phyloP scores from a whole-genome alignment of 495 filamentous ascomycete genomes.

The Aspergillus panamensis region DNA sequence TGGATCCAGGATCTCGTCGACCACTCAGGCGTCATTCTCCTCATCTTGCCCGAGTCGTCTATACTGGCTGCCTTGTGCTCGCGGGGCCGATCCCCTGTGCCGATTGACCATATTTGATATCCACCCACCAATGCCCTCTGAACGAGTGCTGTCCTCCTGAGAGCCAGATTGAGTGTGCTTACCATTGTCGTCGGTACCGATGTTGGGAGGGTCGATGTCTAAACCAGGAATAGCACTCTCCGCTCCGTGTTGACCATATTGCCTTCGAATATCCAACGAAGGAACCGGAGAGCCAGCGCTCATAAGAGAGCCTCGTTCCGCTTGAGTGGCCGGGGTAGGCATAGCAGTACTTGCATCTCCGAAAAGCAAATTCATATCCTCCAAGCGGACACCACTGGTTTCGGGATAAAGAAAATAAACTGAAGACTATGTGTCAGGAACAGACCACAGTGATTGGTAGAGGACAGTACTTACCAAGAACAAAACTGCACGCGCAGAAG shows the following conservation, averaged over 20 bases:
- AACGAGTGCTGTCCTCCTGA: conserved; percentile 30
- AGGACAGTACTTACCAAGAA: conserved; percentile 69
- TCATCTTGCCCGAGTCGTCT: conserved; percentile 64
- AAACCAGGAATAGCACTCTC: conserved; percentile 67
- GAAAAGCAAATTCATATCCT: conserved; percentile 92
- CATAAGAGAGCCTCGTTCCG: conserved; percentile 73
- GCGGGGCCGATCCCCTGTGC: conserved; percentile 45
- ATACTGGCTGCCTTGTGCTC: conserved; percentile 53
- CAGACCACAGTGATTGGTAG: background rate
- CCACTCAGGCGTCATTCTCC: conserved; percentile 25
- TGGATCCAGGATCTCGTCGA: background rate
- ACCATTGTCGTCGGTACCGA: conserved; percentile 41
- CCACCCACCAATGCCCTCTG: conserved; percentile 65
- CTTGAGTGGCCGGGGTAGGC: conserved; percentile 65
- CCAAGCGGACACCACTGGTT: conserved; percentile 87
- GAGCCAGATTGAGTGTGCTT: conserved; percentile 40
- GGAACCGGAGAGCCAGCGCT: conserved; percentile 70
- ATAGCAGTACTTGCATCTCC: conserved; percentile 82
- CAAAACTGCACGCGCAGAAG: conserved; percentile 93
- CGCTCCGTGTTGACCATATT: conserved; percentile 45
- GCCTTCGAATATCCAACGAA: conserved; percentile 67
- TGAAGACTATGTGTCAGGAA: conserved; percentile 35
- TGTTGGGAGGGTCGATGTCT: conserved; percentile 66
- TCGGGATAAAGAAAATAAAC: conserved; percentile 98
- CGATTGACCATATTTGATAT: conserved; percentile 61